A percentile compares a stretch with the other conserved stretches of the same genome.
Evolutionary conservation across 208 protist genomes (phyloP).

Genomic region (Crithidia mellificae): DNA sequence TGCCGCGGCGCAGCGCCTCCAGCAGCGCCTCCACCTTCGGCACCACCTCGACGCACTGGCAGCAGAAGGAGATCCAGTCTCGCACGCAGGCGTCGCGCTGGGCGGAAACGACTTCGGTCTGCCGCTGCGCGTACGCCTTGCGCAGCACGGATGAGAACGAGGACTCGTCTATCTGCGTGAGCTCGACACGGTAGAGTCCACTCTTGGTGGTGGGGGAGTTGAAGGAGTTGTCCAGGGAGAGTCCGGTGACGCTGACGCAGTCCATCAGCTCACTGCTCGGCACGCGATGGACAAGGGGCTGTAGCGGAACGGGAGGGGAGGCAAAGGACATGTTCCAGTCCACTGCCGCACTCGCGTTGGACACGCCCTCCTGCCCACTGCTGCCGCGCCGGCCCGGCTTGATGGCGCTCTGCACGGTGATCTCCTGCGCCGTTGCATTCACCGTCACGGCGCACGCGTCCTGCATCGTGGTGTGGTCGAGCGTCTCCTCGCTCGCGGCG

Average conservation of each 20-base stretch:
- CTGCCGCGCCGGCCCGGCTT: not conserved
- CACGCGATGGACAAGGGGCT: not conserved
- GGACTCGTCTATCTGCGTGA: slow-evolving; percentile 24
- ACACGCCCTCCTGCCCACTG: not conserved
- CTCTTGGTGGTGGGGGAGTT: slow-evolving; percentile 3
- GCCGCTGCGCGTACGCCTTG: slow-evolving; percentile 2
- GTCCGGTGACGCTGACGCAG: slow-evolving; percentile 16
- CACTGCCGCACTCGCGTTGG: not conserved
- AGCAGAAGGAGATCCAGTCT: slow-evolving; percentile 43
- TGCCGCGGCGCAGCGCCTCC: slow-evolving; percentile 28
- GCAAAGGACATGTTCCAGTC: slow-evolving; percentile 21
- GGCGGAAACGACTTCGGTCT: not conserved
- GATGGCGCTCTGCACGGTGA: slow-evolving; percentile 17
- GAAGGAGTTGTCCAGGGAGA: not conserved
- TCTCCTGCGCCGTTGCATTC: slow-evolving; percentile 7
- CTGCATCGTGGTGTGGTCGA: slow-evolving; percentile 23
- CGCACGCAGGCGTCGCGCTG: slow-evolving; percentile 29
- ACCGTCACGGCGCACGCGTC: slow-evolving; percentile 20
- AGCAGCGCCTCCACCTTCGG: slow-evolving; percentile 35
- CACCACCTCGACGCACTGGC: slow-evolving; percentile 35
- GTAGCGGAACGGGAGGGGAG: not conserved
- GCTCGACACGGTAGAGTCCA: slow-evolving; percentile 21
- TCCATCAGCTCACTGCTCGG: slow-evolving; percentile 25
- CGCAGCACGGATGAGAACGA: slow-evolving; percentile 27
- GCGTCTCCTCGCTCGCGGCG: slow-evolving; percentile 23